Conservation (phyloP, 1,284 basidiomycete species). For the Ceratobasidium theobromae region DNA sequence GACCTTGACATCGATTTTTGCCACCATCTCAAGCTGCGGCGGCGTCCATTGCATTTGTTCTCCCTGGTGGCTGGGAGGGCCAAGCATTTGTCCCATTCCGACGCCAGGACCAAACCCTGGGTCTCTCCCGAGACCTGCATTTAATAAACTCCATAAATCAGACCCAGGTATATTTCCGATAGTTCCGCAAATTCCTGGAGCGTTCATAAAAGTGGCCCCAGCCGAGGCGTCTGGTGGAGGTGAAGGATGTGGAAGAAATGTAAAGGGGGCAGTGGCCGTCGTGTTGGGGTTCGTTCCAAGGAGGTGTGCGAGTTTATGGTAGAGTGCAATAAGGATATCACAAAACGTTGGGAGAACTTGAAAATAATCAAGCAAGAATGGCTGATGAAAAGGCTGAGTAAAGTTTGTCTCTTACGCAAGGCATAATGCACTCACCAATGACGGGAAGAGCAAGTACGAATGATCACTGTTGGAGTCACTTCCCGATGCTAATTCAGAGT, state of each 20-base stretch:
- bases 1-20: slow-evolving; percentile 78
- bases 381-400: too few species aligned
- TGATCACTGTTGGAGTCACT: slow-evolving; percentile 24
- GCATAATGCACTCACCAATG: slow-evolving; percentile 10
- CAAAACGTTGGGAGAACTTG: slow-evolving; percentile 82
- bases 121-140: slow-evolving; percentile 17
- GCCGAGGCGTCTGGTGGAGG: slow-evolving; percentile 18
- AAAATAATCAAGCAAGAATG: slow-evolving; percentile 82
- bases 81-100: slow-evolving; percentile 17
- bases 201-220: not conserved
- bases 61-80: slow-evolving; percentile 16
- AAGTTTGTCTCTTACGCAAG: too few species aligned
- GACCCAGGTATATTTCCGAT: slow-evolving; percentile 17
- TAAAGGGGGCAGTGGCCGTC: slow-evolving; percentile 7
- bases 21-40: slow-evolving; percentile 56
- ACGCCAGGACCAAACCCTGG: not conserved
- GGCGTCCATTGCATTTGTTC: slow-evolving; percentile 34
- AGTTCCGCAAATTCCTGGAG: slow-evolving; percentile 21
- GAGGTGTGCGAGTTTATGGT: slow-evolving; percentile 63
- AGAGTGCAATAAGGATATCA: slow-evolving; percentile 82
- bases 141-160: slow-evolving; percentile 23
- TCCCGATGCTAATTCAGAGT: not conserved
- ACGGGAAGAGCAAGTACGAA: slow-evolving; percentile 25
- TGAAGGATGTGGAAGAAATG: slow-evolving; percentile 21
- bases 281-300: slow-evolving; percentile 26